Evolutionary conservation across 2,329 filamentous ascomycete species (phyloP).

Genomic region (Nothophoma quercina): DNA sequence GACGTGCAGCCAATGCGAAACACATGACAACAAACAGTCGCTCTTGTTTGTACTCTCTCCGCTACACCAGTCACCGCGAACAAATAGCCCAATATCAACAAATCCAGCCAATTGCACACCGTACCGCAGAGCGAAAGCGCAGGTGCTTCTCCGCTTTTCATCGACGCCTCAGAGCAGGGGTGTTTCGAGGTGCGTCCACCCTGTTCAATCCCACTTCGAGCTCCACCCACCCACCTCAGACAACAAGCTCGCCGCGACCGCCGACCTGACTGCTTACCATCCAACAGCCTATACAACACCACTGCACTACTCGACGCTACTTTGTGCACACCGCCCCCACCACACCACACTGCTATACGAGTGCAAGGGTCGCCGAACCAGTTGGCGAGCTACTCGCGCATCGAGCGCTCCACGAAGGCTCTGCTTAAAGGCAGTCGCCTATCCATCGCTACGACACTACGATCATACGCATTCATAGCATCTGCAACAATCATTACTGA

Average conservation of each 20-base stretch:
- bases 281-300: background rate
- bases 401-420: slow-evolving; percentile 22
- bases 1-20: slow-evolving; percentile 17
- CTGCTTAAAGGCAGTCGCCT: slow-evolving; percentile 27
- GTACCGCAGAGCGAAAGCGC: slow-evolving; percentile 9
- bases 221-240: slow-evolving; percentile 22
- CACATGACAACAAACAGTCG: slow-evolving; percentile 34
- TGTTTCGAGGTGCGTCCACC: slow-evolving; percentile 32
- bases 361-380: slow-evolving; percentile 17
- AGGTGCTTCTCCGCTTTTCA: slow-evolving; percentile 37
- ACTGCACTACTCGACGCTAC: background rate
- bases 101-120: slow-evolving; percentile 15
- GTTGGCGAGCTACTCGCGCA: slow-evolving; percentile 23
- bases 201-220: slow-evolving; percentile 34
- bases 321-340: slow-evolving; percentile 19
- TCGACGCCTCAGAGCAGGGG: slow-evolving; percentile 36
- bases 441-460: slow-evolving; percentile 18
- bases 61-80: slow-evolving; percentile 12
- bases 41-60: slow-evolving; percentile 21
- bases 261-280: background rate
- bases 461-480: slow-evolving; percentile 7
- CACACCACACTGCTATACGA: slow-evolving; percentile 21
- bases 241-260: slow-evolving; percentile 5
- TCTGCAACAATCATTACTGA: slow-evolving; percentile 4
- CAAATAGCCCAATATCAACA: slow-evolving; percentile 2